Evolutionary conservation across 352 stramenopile species (phyloP), one percentile per base, ranked within the genome.

Genomic region (Globisporangium barbulae): DNA sequence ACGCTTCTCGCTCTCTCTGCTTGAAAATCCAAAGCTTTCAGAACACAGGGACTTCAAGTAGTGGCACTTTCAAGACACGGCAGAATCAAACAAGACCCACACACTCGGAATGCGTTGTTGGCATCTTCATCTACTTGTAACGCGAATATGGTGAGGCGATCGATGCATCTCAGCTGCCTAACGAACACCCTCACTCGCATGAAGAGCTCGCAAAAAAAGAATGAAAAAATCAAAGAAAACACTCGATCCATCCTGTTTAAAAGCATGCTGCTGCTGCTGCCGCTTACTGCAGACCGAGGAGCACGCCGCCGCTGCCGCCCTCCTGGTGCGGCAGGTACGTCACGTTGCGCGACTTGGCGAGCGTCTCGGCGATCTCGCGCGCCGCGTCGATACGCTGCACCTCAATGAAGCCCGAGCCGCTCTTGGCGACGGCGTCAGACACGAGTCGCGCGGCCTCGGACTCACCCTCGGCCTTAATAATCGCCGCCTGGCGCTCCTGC

Each of bases 381-480:
- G 98, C 98, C 15, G 98, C 98, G 76, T 99, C 98, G 68, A 99
- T 99, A 73, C 97, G 94, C 75, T 98, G 94, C 61, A 99, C 97
- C 76, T 99, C 98, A 65, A 99, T 98, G 76, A 99, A 98, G 50
- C 96, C 98, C 58, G 88, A 92, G 54, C 98, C 98, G 65, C 91
- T 98, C 84, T 98, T 97, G 76, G 98, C 86, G 66, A 99, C 95
- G 53, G 98, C 97, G 54, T 99, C 89, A 12, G 96, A 99, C 63
- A 99, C 99, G 28, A 99, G 92, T 57, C 85, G 85, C 58, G 98
- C 98, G 55, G 97, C 96, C 72, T 99, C 97, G 30, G 98, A 98
- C 81, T 99, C 98, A 86, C 98, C 98, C 73, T 98, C 91, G 59
- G 92, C 89, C 72, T 91, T 90, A 63, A 98, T 98, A 65, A 98